Conservation (phyloP, 176 grass and related monocot genomes). For the Eleusine indica region DNA sequence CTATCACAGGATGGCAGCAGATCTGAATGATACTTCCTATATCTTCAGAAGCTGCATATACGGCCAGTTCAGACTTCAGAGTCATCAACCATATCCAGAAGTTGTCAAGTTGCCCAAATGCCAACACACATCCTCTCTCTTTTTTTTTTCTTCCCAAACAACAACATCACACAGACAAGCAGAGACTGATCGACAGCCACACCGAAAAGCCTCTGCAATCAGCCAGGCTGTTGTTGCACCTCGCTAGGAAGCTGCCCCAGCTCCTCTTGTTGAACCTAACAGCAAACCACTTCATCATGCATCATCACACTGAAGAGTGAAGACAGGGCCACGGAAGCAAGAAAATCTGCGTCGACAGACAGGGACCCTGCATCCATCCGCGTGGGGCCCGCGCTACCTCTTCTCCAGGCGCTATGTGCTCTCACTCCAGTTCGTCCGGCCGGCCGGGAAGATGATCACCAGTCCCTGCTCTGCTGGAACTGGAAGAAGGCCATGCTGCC, state of each 20-base stretch:
- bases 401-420: slow-evolving; percentile 36
- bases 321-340: too few relatives aligned
- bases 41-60: neutral
- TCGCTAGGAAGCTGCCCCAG: slow-evolving; percentile 23
- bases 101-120: neutral
- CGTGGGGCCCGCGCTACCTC: slow-evolving; percentile 9
- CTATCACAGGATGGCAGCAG: too few relatives aligned
- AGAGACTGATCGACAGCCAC: neutral
- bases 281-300: slow-evolving; percentile 41
- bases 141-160: neutral
- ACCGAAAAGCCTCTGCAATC: neutral
- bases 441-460: neutral
- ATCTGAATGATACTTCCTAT: neutral
- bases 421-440: slow-evolving; percentile 15
- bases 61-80: neutral
- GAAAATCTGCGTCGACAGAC: slow-evolving; percentile 39
- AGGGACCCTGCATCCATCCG: slow-evolving; percentile 42
- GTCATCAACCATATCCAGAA: slow-evolving; percentile 2
- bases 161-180: neutral
- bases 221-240: slow-evolving; percentile 43
- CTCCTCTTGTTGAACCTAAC: slow-evolving; percentile 52
- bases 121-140: too few relatives aligned
- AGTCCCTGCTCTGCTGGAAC: neutral
- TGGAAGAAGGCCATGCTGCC: neutral
- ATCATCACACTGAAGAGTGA: neutral